These are phyloP conservation scores for Lignosus rhinocerotis DNA, from an alignment of 1,284 basidiomycete species.

Conservation along the genomic window DNA sequence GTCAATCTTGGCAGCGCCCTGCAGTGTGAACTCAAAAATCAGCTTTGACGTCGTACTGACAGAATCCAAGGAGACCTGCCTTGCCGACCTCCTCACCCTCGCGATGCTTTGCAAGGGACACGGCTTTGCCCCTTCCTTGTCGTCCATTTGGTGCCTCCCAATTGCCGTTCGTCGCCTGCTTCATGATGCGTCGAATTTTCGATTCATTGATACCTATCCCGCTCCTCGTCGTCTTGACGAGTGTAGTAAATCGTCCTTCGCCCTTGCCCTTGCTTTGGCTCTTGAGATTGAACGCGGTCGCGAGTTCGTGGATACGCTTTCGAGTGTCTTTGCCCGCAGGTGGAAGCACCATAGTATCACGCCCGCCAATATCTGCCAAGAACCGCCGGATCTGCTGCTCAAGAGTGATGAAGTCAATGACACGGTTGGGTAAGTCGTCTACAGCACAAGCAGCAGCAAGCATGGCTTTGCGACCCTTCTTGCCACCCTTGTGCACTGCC, in stretches of 20 bases:
- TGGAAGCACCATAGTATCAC: slow-evolving; percentile 63
- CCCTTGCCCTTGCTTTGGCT: slow-evolving; percentile 77
- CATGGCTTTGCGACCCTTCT: slow-evolving; percentile 69
- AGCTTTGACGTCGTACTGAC: background rate
- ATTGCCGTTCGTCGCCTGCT: slow-evolving; percentile 33
- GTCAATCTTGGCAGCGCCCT: slow-evolving; percentile 68
- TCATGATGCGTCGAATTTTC: slow-evolving; percentile 59
- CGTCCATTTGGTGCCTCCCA: slow-evolving; percentile 36
- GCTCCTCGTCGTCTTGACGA: slow-evolving; percentile 66
- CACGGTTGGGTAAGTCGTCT: slow-evolving; percentile 48
- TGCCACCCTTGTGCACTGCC: slow-evolving; percentile 57
- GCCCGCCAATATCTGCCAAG: slow-evolving; percentile 52
- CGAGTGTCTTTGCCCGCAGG: slow-evolving; percentile 75
- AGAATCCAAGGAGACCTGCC: slow-evolving; percentile 36
- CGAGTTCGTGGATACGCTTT: slow-evolving; percentile 77
- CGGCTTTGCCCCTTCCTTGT: slow-evolving; percentile 30
- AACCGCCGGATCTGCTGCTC: slow-evolving; percentile 75
- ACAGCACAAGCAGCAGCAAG: slow-evolving; percentile 52
- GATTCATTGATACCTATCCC: slow-evolving; percentile 53
- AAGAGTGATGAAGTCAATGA: slow-evolving; percentile 58
- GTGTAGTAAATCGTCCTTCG: slow-evolving; percentile 60
- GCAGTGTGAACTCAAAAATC: background rate
- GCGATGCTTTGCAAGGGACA: slow-evolving; percentile 45
- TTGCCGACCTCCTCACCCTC: slow-evolving; percentile 81
- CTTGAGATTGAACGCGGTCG: slow-evolving; percentile 72